Percentiles rank a stretch among this genome's conserved stretches.
These are phyloP conservation scores for Kalaharituber pfeilii DNA, from an alignment of 2,329 filamentous ascomycete species.

Conservation along the genomic window DNA sequence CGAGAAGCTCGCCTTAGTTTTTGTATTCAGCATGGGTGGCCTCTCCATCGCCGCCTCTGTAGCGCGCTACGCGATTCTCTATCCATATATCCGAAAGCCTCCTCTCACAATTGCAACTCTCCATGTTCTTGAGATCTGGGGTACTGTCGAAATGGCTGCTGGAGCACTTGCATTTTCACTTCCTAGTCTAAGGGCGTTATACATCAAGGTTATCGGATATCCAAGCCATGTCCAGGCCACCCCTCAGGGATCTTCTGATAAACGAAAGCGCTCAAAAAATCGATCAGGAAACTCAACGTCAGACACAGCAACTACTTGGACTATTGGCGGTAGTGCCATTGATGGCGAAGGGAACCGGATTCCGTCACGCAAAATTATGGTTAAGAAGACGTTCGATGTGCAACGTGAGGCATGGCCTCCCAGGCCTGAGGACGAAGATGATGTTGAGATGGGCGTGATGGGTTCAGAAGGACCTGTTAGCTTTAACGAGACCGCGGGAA, in stretches of 20 bases:
- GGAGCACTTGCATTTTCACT: neutral
- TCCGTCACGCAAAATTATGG: too few species aligned
- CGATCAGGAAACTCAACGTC: neutral
- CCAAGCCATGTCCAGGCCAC: neutral
- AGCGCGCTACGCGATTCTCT: neutral
- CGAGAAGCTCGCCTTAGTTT: neutral
- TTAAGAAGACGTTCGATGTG: neutral
- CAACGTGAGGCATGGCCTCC: neutral
- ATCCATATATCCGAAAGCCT: neutral
- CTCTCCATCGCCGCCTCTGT: neutral
- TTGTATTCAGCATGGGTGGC: conserved; percentile 1
- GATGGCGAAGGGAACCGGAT: neutral
- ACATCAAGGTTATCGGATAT: neutral
- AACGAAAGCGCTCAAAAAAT: neutral
- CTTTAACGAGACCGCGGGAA: neutral
- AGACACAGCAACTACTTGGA: neutral
- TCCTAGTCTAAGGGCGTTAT: neutral
- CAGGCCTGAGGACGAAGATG: neutral
- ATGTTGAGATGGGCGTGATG: neutral
- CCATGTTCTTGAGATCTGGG: neutral
- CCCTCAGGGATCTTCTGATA: neutral
- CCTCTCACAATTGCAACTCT: neutral
- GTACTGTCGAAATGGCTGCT: neutral
- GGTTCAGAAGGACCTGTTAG: neutral
- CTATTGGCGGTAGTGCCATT: neutral